These are phyloP conservation scores for Podila epicladia DNA, from an alignment of 192 early-diverging fungal genomes.

Conservation along the genomic window DNA sequence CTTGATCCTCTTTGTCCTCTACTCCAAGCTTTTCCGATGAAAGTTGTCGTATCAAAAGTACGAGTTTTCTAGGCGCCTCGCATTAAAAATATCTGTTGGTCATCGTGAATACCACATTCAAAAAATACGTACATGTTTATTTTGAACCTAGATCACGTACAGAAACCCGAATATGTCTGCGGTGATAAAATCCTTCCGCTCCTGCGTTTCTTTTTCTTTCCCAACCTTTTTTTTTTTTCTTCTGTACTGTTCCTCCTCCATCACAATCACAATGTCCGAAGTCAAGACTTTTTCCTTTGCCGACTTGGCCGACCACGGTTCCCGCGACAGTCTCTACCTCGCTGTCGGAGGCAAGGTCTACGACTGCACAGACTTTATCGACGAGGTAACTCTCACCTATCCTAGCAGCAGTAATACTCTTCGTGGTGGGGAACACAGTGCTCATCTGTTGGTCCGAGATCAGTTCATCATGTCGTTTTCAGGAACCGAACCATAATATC, in stretches of 20 bases:
- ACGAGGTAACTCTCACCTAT: conserved; percentile 64
- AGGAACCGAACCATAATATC: too few species aligned
- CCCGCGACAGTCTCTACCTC: conserved; percentile 82
- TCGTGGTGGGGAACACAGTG: too few species aligned
- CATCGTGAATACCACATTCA: too few species aligned
- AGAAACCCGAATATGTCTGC: too few species aligned
- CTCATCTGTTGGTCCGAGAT: too few species aligned
- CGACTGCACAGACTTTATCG: conserved; percentile 81
- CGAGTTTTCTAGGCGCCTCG: too few species aligned
- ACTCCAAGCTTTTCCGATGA: conserved; percentile 70
- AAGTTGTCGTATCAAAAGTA: neutral
- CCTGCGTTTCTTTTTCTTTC: conserved; percentile 16
- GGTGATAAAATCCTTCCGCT: neutral
- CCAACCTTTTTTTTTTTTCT: conserved; percentile 8
- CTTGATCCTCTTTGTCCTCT: conserved; percentile 87
- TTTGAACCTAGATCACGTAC: too few species aligned
- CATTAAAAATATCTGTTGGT: too few species aligned
- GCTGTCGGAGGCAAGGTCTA: conserved; percentile 82
- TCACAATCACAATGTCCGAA: conserved; percentile 56
- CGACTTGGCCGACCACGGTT: conserved; percentile 80
- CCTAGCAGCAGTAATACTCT: too few species aligned
- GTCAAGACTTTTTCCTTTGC: conserved; percentile 65
- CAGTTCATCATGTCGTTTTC: too few species aligned
- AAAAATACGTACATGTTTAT: too few species aligned
- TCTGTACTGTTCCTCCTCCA: neutral